These are phyloP conservation scores for Umbelopsis ramanniana DNA, from an alignment of 192 early-diverging fungal species.

Conservation along the genomic window DNA sequence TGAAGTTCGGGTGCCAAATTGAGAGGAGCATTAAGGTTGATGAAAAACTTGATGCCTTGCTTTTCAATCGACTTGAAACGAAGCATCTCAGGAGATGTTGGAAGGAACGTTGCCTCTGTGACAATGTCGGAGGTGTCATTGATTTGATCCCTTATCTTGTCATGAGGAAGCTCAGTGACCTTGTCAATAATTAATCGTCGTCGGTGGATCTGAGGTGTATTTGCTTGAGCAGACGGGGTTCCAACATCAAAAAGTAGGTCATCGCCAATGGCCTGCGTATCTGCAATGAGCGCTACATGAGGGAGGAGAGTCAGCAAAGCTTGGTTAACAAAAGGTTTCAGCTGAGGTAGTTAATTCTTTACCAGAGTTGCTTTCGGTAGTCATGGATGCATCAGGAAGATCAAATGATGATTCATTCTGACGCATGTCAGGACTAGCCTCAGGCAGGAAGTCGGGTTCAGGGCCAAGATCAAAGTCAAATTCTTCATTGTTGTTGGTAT, in stretches of 20 bases:
- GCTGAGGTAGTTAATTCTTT: background rate
- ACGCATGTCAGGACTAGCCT: background rate
- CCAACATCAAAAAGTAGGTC: constrained; percentile 14
- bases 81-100: constrained; percentile 46
- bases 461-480: constrained; percentile 41
- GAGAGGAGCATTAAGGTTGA: constrained; percentile 37
- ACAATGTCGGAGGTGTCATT: constrained; percentile 62
- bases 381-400: constrained; percentile 15
- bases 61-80: constrained; percentile 40
- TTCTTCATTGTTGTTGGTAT: constrained; percentile 35
- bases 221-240: constrained; percentile 12
- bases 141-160: constrained; percentile 53
- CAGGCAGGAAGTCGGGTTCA: constrained; percentile 3
- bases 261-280: constrained; percentile 15
- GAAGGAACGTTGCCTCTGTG: constrained; percentile 48
- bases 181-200: constrained; percentile 69
- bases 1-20: constrained; percentile 40
- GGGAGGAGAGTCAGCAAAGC: background rate
- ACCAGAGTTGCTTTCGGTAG: constrained; percentile 11
- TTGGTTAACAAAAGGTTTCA: background rate
- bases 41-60: constrained; percentile 41
- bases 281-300: background rate
- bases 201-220: constrained; percentile 36
- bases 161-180: constrained; percentile 67
- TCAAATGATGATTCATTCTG: constrained; percentile 1